A percentile compares a stretch with the other conserved stretches of the same genome.
These are phyloP conservation scores for Coelastrella sp. DNA, from an alignment of 139 green algal genomes.

Conservation along the genomic window DNA sequence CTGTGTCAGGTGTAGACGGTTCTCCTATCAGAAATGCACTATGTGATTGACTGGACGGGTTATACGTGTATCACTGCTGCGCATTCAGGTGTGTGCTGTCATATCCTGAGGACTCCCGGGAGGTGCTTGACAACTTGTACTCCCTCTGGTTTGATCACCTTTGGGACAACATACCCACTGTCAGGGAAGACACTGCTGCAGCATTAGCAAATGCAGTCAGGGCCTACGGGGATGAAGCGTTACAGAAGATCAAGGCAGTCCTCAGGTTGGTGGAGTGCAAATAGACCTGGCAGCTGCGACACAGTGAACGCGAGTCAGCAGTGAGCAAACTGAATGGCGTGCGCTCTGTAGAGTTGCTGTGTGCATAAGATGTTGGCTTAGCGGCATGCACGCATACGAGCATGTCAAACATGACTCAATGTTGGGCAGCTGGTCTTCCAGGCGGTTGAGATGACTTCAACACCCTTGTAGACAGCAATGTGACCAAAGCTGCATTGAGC, in stretches of 20 bases:
- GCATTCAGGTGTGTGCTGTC: slow-evolving; percentile 65
- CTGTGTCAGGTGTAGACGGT: no score
- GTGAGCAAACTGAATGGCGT: no score
- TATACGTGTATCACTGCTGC: not conserved
- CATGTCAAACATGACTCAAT: no score
- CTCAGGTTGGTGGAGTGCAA: slow-evolving; percentile 31
- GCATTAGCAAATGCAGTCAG: slow-evolving; percentile 71
- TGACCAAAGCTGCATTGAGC: no score
- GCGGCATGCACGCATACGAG: no score
- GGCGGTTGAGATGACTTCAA: no score
- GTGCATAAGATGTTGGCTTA: no score
- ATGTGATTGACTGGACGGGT: not conserved
- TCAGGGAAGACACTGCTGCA: slow-evolving; percentile 82
- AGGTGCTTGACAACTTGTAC: slow-evolving; percentile 74
- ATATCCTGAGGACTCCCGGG: slow-evolving; percentile 70
- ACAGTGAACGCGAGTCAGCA: no score
- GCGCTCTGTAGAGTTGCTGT: no score
- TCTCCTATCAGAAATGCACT: not conserved
- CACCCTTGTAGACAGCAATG: no score
- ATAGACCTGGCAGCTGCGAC: not conserved
- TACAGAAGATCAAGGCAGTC: slow-evolving; percentile 54
- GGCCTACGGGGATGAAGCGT: slow-evolving; percentile 67
- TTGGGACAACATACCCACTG: slow-evolving; percentile 91
- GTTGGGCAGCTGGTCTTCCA: no score
- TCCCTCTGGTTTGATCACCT: slow-evolving; percentile 88